Base-by-base conservation (phyloP, 2,329 filamentous ascomycete species). In the Xylariaceae sp. region DNA sequence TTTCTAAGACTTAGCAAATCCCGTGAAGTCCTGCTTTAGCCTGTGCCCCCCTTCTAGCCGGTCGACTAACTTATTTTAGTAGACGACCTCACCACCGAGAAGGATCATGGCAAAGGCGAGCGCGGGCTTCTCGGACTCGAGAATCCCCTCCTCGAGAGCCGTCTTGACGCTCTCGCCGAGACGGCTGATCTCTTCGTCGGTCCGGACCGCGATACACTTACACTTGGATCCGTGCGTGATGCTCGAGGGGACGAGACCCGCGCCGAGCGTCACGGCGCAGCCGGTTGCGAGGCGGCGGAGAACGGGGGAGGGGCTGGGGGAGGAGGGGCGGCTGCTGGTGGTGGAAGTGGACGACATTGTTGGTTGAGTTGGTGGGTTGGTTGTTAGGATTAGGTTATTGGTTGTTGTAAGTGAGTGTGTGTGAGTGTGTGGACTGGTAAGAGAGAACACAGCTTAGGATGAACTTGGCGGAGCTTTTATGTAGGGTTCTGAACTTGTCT, bases 41-140 rank as follows among this genome's bases (percentile, higher is more conserved):
- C n/a, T n/a, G n/a, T n/a, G n/a, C n/a, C n/a, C n/a, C n/a, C n/a
- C n/a, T n/a, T n/a, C n/a, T n/a, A n/a, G n/a, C n/a, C n/a, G n/a
- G n/a, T n/a, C n/a, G n/a, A n/a, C n/a, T n/a, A n/a, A n/a, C 12
- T 31, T 31, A 7, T 31, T 12, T 12, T 46, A 4, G 23, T 56
- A 59, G 17, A 61, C 54, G 24, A 64, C 60, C 2, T 60, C 39
- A 1, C 29, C 62, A 2, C 64, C 62, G 6, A 68, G 56, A 0
- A 68, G 50, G 6, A 67, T 8, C 62, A 61, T 59, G 1, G 66
- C 65, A 9, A 68, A 54, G 1, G 34, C 52, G 2, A 55, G 17
- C 7, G 54, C 60, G 2, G 60, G 64, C 56, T 66, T 67, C 43
- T 68, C 65, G 4, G 21, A 29, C 11, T 62, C 57, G 3, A 68